Base-by-base conservation (phyloP, 129 eudicot species). In the Tagetes erecta region DNA sequence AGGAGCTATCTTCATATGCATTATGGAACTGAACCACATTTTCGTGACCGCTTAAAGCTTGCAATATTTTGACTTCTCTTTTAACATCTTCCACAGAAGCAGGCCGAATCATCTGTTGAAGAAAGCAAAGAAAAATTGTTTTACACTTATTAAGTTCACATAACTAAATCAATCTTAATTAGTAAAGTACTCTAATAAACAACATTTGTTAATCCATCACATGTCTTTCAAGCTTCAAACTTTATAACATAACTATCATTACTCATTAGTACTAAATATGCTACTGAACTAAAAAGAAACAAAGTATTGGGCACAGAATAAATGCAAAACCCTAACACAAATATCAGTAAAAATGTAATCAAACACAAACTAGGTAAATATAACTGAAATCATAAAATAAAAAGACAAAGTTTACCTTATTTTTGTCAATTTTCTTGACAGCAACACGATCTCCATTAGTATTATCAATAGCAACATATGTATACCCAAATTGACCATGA, bases 401-500 rank as follows among this genome's bases (percentile, higher is more conserved):
- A 20, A 44, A 6, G 60, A 12, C 68, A 64, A 71, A 60, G 53
- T 11, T 38, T 65, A 89, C 98, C 98, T 92, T 92, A 69, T 85
- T 90, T 78, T 92, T 92, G 57, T 89, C 96, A 69, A 92, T 92
- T 85, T 81, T 90, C 91, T 93, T 93, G 73, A 93, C 98, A 60
- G 98, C 98, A 78, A 93, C 98, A 71, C 92, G 96, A 84, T 93
- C 92, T 35, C 97, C 98, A 76, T 80, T 83, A 78, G 64, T 75
- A 80, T 86, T 93, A 76, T 93, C 82, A 7, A 89, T 85, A 50
- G 98, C 98, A 84, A 90, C 92, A 83, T 93, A 93, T 3, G 98
- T 93, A 55, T 88, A 93, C 42, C 98, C 98, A 84, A 93, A 93
- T 82, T 93, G 98, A 46, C 98, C 98, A 84, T 93, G 98, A 13